A percentile compares a stretch with the other conserved stretches of the same genome.
Conservation (phyloP, 2,329 filamentous ascomycete species). For the Phialemonium atrogriseum region DNA sequence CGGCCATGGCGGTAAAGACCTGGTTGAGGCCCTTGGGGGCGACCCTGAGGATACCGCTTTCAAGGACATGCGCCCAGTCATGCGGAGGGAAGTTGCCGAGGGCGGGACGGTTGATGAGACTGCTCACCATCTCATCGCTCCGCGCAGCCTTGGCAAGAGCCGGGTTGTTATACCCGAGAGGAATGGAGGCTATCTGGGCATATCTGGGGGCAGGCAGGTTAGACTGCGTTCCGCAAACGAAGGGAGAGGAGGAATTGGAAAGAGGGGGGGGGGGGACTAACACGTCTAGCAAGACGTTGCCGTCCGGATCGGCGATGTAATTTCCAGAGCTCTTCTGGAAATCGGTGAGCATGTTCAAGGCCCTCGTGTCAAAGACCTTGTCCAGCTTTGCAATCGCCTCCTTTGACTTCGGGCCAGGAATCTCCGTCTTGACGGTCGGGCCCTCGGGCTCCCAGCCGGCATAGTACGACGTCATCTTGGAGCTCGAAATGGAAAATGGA, state of each 20-base stretch:
- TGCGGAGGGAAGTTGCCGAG: conserved; percentile 84
- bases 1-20: conserved; percentile 84
- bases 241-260: conserved; percentile 1
- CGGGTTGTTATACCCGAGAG: conserved; percentile 88
- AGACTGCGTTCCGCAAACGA: no score
- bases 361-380: conserved; percentile 77
- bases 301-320: conserved; percentile 68
- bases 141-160: conserved; percentile 60
- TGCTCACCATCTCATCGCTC: conserved; percentile 69
- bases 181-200: conserved; percentile 88
- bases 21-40: conserved; percentile 78
- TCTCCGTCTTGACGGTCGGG: conserved; percentile 47
- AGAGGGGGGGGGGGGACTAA: conserved; percentile 27
- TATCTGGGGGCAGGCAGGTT: conserved; percentile 41
- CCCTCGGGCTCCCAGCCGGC: conserved; percentile 35
- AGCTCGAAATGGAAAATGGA: conserved; percentile 15
- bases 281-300: conserved; percentile 66
- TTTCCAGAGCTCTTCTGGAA: conserved; percentile 71
- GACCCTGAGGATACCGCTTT: conserved; percentile 71
- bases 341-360: conserved; percentile 74
- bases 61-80: conserved; percentile 74
- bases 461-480: conserved; percentile 17
- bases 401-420: conserved; percentile 71
- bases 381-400: conserved; percentile 62
- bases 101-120: conserved; percentile 81